Base-by-base conservation (phyloP, 108 stramenopile genomes). In the Fistulifera solaris region DNA sequence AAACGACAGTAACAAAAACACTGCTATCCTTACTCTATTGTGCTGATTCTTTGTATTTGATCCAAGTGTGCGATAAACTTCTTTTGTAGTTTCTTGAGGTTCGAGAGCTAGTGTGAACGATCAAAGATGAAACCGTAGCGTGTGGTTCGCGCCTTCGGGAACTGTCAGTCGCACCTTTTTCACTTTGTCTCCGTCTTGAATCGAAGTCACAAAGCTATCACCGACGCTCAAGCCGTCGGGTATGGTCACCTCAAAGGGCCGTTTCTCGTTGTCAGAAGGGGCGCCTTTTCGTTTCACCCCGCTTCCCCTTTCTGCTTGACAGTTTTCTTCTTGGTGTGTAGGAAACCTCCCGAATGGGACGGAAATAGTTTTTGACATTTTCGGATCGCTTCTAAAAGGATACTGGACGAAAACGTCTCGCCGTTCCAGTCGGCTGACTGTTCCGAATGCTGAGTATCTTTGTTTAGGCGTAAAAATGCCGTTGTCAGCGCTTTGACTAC, bases 91-190 rank as follows among this genome's bases (percentile, higher is more conserved):
- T n/a, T n/a, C n/a, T n/a, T n/a, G n/a, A n/a, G n/a, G n/a, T n/a
- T n/a, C n/a, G n/a, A n/a, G n/a, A n/a, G n/a, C n/a, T n/a, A n/a
- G n/a, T n/a, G n/a, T 35, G 31, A 35, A 8, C 31, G 3, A 6
- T 35, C 8, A 35, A 35, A 35, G 31, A 8, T 35, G 31, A 35
- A 35, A 35, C 8, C 31, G 31, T 6, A 35, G 31, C 31, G 31
- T 6, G 8, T 35, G 31, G 8, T 8, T 35, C 8, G 31, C 31
- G 31, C 31, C 31, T 35, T 50, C 57, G 10, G 78, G 78, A 8
- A 79, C 78, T 0, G 67, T 79, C n/a, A 79, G 50, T 25, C 67
- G 67, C n/a, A 79, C 53, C 48, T 63, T 68, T 57, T 68, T 75
- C 7, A 59, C 52, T 12, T 28, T 24, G 0, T 40, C 62, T 25